phyloP scores from a whole-genome alignment of 148 eudicot genomes.

The Arbutus unedo region DNA sequence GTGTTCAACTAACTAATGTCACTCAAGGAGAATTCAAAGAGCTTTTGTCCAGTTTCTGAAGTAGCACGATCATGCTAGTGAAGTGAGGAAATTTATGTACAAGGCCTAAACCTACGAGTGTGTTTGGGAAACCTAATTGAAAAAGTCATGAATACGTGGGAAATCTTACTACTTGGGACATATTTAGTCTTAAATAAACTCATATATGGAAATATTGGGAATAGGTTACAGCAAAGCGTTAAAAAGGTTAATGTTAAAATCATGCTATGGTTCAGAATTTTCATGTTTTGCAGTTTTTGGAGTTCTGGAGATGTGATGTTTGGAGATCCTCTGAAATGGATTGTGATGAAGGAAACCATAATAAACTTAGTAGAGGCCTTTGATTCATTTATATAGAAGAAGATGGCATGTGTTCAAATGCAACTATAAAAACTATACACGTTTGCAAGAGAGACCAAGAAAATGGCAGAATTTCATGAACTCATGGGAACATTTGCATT shows the following conservation, averaged over 20 bases:
- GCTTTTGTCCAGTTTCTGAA: conserved; percentile 4
- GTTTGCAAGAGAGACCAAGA: background rate
- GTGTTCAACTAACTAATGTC: background rate
- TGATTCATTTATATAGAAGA: background rate
- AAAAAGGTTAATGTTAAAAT: background rate
- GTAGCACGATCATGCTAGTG: background rate
- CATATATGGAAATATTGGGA: background rate
- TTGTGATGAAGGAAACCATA: background rate
- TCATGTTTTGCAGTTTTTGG: background rate
- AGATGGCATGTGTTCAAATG: background rate
- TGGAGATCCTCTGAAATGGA: background rate
- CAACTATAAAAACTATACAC: background rate
- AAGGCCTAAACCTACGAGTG: background rate
- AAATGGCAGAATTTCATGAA: background rate
- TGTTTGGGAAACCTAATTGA: background rate
- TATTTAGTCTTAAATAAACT: background rate
- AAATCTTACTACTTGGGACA: background rate
- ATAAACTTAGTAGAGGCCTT: background rate
- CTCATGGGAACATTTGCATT: background rate
- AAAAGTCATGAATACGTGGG: background rate
- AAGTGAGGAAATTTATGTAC: conserved; percentile 1
- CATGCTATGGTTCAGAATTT: background rate
- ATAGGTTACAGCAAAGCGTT: background rate
- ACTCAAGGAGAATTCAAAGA: background rate
- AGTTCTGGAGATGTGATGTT: background rate